These are phyloP conservation scores for Penicillium malachiteum DNA, from an alignment of 495 filamentous ascomycete genomes.

Conservation along the genomic window DNA sequence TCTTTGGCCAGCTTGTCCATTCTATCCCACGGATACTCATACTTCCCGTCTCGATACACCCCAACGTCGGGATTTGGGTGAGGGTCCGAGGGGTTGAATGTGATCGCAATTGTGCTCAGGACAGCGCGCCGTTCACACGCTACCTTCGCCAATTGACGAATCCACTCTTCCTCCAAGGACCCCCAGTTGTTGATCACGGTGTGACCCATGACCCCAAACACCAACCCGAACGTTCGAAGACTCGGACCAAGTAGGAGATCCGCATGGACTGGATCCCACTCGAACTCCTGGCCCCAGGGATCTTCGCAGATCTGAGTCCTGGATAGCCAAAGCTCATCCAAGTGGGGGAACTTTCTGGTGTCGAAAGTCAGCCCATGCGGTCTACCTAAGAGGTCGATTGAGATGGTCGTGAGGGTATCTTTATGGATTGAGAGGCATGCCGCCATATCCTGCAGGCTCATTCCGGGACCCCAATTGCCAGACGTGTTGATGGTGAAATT, in stretches of 20 bases:
- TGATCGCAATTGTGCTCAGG: conserved; percentile 1
- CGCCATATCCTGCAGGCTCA: conserved; percentile 6
- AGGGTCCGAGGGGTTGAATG: conserved; percentile 2
- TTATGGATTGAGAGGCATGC: conserved; percentile 8
- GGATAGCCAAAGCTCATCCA: conserved; percentile 7
- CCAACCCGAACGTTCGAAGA: conserved; percentile 5
- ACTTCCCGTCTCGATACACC: conserved; percentile 5
- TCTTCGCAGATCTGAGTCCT: conserved; percentile 10
- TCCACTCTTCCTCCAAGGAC: conserved; percentile 6
- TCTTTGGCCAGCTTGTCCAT: conserved; percentile 2
- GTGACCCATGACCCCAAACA: conserved; percentile 9
- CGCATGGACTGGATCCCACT: conserved; percentile 5
- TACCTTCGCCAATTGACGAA: conserved; percentile 2
- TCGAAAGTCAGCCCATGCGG: conserved; percentile 5
- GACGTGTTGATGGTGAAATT: conserved; percentile 13
- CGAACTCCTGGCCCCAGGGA: not conserved
- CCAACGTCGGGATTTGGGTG: conserved; percentile 7
- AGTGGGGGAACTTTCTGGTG: conserved; percentile 2
- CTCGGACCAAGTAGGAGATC: conserved; percentile 4
- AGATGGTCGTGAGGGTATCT: conserved; percentile 5
- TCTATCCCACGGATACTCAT: conserved; percentile 12
- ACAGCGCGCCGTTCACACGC: not conserved
- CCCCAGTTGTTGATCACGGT: conserved; percentile 14
- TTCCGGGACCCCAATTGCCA: not conserved
- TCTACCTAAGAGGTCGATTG: conserved; percentile 6